Evolutionary conservation across 352 stramenopile genomes (phyloP).

Genomic region (Vaucheria bursata): DNA sequence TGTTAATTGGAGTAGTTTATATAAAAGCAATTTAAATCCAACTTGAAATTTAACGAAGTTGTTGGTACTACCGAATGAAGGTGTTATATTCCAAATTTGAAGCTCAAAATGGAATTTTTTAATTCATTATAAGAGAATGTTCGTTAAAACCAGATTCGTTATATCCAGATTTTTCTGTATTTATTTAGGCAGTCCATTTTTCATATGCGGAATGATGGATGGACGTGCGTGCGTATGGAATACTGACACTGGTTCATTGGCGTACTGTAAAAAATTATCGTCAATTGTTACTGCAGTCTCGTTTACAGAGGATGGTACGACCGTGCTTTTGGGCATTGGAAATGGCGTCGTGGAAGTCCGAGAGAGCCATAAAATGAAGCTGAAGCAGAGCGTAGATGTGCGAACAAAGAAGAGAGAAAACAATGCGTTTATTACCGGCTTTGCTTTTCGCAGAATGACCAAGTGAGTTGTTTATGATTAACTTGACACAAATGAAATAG

Average conservation of each 20-base stretch:
- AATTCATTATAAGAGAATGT: too few relatives aligned
- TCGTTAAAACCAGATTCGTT: too few relatives aligned
- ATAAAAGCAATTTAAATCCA: too few relatives aligned
- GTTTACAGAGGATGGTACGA: neutral
- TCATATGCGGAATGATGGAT: neutral
- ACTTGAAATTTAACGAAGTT: too few relatives aligned
- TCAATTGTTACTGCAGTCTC: neutral
- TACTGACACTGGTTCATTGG: neutral
- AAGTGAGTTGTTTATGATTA: too few relatives aligned
- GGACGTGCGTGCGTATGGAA: neutral
- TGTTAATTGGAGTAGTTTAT: too few relatives aligned
- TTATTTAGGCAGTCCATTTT: neutral
- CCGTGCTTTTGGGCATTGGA: neutral
- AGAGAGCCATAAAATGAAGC: neutral
- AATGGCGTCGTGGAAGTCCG: neutral
- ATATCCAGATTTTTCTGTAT: too few relatives aligned
- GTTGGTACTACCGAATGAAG: too few relatives aligned
- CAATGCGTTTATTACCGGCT: neutral
- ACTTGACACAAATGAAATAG: too few relatives aligned
- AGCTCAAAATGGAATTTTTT: too few relatives aligned
- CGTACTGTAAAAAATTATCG: neutral
- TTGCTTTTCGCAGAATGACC: neutral
- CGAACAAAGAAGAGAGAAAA: neutral
- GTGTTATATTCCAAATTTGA: too few relatives aligned
- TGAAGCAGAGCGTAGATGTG: neutral